phyloP scores from a whole-genome alignment of 352 stramenopile species.

The Halophytophthora batemanensis region DNA sequence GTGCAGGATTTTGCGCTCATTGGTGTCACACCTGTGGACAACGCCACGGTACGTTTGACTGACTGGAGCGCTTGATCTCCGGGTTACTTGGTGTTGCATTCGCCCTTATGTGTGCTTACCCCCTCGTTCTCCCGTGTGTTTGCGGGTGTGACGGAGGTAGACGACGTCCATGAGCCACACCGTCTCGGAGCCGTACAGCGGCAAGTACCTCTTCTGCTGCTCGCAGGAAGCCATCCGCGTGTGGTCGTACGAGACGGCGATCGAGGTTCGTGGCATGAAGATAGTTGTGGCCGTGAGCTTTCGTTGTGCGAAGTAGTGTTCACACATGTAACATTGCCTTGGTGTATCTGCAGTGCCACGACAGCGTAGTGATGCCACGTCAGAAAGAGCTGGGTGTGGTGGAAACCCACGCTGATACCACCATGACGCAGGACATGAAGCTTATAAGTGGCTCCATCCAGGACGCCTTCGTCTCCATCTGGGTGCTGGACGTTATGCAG shows the following conservation, averaged over 20 bases:
- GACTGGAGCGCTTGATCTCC: too few species aligned
- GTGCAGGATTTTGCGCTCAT: constrained; percentile 83
- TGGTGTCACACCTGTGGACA: constrained; percentile 76
- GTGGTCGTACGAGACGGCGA: constrained; percentile 83
- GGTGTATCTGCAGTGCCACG: constrained; percentile 53
- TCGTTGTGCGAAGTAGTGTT: constrained; percentile 1
- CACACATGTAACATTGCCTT: neutral
- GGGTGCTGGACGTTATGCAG: constrained; percentile 72
- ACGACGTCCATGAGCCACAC: constrained; percentile 84
- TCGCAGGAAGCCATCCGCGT: constrained; percentile 75
- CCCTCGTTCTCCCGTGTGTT: neutral
- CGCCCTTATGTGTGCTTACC: neutral
- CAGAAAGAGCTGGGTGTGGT: constrained; percentile 50
- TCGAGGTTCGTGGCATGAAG: constrained; percentile 48
- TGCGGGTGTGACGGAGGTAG: constrained; percentile 14
- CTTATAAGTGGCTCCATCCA: constrained; percentile 79
- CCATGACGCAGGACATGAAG: constrained; percentile 82
- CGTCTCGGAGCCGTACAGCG: constrained; percentile 66
- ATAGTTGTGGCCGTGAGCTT: too few species aligned
- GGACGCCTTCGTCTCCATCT: constrained; percentile 79
- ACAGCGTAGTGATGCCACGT: constrained; percentile 58
- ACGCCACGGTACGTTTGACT: constrained; percentile 49
- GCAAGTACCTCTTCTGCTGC: constrained; percentile 77
- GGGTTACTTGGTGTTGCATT: too few species aligned
- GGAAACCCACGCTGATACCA: constrained; percentile 65